phyloP scores from a whole-genome alignment of 2,329 filamentous ascomycete species.

The Chalaropsis thielavioides region DNA sequence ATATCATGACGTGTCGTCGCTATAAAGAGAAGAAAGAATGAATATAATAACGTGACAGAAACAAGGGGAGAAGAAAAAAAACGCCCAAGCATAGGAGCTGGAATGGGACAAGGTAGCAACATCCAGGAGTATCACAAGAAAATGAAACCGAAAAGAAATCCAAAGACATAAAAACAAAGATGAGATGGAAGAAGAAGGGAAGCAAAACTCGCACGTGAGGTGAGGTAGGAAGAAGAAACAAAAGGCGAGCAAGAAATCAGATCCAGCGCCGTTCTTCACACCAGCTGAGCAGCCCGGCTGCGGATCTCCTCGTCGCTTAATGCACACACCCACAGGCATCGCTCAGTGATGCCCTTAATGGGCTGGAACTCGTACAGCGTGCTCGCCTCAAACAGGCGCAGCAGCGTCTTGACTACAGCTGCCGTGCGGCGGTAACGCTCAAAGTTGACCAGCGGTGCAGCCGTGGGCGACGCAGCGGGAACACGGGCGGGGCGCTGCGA shows the following conservation, averaged over 20 bases:
- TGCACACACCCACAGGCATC: constrained; percentile 75
- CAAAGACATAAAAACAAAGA: constrained; percentile 1
- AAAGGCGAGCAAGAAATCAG: background rate
- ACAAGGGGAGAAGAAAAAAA: background rate
- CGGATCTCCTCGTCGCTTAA: constrained; percentile 62
- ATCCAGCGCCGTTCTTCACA: constrained; percentile 23
- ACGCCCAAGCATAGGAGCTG: background rate
- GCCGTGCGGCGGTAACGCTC: constrained; percentile 66
- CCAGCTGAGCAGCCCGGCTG: constrained; percentile 35
- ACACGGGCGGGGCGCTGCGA: constrained; percentile 65
- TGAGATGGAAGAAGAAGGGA: background rate
- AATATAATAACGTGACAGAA: background rate
- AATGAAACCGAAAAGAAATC: constrained; percentile 2
- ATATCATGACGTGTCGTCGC: constrained; percentile 3
- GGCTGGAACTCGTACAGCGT: constrained; percentile 59
- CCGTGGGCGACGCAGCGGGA: constrained; percentile 44
- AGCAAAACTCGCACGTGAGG: no score
- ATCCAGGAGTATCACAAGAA: background rate
- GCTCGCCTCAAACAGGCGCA: constrained; percentile 67
- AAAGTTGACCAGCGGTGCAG: constrained; percentile 65
- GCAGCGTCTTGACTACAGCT: constrained; percentile 61
- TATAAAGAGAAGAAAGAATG: background rate
- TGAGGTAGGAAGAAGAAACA: constrained; percentile 7
- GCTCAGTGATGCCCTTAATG: constrained; percentile 61
- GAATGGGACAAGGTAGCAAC: background rate